Evolutionary conservation across 2,329 filamentous ascomycete genomes (phyloP).

Genomic region (Fusarium xylarioides): DNA sequence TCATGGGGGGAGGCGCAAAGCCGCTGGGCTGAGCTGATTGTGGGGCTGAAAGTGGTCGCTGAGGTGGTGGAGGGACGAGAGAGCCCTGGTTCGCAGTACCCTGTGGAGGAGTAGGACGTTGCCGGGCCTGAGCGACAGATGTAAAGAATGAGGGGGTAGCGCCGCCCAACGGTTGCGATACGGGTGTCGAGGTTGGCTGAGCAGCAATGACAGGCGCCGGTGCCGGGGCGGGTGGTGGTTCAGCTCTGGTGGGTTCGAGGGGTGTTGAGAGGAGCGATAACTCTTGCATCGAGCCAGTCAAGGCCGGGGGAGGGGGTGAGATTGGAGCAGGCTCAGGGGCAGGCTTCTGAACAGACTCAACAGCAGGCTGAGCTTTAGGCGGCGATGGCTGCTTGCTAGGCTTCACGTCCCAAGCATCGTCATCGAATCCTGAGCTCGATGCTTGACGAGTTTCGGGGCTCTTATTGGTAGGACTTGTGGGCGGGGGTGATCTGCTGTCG

Average conservation of each 20-base stretch:
- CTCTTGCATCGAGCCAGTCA: constrained; percentile 74
- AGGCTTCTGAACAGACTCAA: constrained; percentile 38
- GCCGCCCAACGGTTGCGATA: constrained; percentile 59
- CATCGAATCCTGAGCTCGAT: constrained; percentile 77
- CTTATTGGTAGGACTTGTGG: constrained; percentile 44
- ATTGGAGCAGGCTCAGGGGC: constrained; percentile 24
- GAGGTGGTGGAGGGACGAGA: constrained; percentile 79
- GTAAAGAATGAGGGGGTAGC: constrained; percentile 69
- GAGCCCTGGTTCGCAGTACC: constrained; percentile 62
- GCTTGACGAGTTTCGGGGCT: constrained; percentile 39
- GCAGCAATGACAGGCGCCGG: constrained; percentile 13
- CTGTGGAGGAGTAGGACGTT: constrained; percentile 47
- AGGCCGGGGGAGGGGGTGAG: constrained; percentile 52
- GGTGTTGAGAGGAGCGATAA: constrained; percentile 63
- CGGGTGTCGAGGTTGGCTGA: constrained; percentile 47
- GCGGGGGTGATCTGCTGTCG: constrained; percentile 34
- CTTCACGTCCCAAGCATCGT: constrained; percentile 97
- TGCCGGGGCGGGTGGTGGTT: constrained; percentile 44
- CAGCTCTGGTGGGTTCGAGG: constrained; percentile 59
- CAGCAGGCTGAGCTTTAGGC: constrained; percentile 28
- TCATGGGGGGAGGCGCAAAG: constrained; percentile 78
- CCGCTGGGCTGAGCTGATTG: constrained; percentile 78
- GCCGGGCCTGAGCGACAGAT: constrained; percentile 54
- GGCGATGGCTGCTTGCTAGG: constrained; percentile 68
- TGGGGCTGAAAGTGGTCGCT: constrained; percentile 86